phyloP scores from a whole-genome alignment of 2,329 filamentous ascomycete species.

The Colletotrichum sp. region DNA sequence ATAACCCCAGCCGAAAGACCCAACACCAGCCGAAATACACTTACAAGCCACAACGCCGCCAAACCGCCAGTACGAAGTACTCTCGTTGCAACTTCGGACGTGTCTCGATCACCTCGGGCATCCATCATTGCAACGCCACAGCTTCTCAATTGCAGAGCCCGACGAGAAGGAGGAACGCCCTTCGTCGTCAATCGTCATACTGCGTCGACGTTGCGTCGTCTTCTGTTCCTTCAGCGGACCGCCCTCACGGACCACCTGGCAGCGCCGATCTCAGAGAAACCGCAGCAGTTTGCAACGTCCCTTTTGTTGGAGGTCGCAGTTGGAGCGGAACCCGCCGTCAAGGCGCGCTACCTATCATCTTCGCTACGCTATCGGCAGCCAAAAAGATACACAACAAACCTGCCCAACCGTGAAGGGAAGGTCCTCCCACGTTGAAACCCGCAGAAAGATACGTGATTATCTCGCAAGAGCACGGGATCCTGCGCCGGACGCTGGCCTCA shows the following conservation, averaged over 20 bases:
- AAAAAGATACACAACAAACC: background rate
- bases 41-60: background rate
- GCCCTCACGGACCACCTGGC: background rate
- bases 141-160: background rate
- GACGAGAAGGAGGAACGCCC: background rate
- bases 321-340: slow-evolving; percentile 4
- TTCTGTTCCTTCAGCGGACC: background rate
- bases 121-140: background rate
- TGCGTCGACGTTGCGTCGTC: background rate
- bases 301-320: background rate
- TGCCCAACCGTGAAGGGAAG: background rate
- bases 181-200: background rate
- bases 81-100: background rate
- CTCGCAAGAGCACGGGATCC: background rate
- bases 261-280: background rate
- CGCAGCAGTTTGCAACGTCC: background rate
- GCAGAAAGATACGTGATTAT: background rate
- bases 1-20: background rate
- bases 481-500: background rate
- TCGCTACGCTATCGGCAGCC: background rate
- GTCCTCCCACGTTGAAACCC: background rate
- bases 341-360: background rate
- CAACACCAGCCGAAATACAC: background rate
- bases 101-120: background rate
- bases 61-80: background rate